phyloP scores from a whole-genome alignment of 306 rosid genomes.

The Cucurbita argyrosperma region DNA sequence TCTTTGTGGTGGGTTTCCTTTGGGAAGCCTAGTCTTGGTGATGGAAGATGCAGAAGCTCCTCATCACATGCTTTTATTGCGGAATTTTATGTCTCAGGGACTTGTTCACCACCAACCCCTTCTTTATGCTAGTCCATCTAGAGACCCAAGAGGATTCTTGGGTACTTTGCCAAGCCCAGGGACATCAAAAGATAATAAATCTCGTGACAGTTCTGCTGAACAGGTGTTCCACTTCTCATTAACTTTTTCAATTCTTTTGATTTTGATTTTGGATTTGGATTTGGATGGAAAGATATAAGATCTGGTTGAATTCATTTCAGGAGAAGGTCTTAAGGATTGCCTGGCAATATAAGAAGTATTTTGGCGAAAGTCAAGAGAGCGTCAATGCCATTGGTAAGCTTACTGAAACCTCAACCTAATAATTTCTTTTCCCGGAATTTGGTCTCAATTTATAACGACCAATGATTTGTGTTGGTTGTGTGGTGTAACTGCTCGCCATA shows the following conservation, averaged over 20 bases:
- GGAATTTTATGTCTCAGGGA: slow-evolving; percentile 92
- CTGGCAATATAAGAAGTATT: slow-evolving; percentile 89
- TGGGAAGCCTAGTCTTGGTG: slow-evolving; percentile 79
- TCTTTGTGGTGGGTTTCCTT: slow-evolving; percentile 70
- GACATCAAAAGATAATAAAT: slow-evolving; percentile 40
- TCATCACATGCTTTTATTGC: slow-evolving; percentile 89
- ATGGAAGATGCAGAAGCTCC: slow-evolving; percentile 97
- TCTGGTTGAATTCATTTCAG: slow-evolving; percentile 21
- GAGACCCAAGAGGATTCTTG: slow-evolving; percentile 64
- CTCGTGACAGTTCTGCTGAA: slow-evolving; percentile 23
- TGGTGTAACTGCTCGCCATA: background rate
- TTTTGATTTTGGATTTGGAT: background rate
- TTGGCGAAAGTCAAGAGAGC: slow-evolving; percentile 50
- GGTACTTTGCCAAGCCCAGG: slow-evolving; percentile 77
- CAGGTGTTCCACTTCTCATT: slow-evolving; percentile 24
- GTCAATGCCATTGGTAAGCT: slow-evolving; percentile 30
- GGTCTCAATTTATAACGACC: background rate
- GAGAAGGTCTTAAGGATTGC: slow-evolving; percentile 79
- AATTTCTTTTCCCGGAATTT: background rate
- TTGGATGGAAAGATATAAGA: slow-evolving; percentile 3
- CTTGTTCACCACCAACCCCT: slow-evolving; percentile 69
- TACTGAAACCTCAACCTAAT: background rate
- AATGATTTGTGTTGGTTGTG: background rate
- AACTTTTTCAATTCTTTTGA: background rate
- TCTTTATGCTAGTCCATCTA: slow-evolving; percentile 70